Evolutionary conservation across 805 yeast genomes (phyloP), one percentile per base, ranked within the genome.

Genomic region (Wickerhamiella kurtzmanii): DNA sequence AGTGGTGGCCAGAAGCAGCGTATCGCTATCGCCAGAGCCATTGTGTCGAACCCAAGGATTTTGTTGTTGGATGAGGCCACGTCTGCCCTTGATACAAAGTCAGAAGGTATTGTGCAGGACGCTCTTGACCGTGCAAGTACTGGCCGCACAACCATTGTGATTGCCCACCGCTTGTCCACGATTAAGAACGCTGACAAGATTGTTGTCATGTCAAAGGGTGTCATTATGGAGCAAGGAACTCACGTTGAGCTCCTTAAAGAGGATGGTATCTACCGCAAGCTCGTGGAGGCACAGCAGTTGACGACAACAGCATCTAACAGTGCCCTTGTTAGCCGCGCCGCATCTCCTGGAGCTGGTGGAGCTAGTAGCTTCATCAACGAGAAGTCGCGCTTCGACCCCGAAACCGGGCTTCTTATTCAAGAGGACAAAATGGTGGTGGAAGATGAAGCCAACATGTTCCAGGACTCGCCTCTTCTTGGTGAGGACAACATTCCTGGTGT

Each of bases 1-100:
- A 75, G 81, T 6, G 86, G 86, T 36, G 86, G 86, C 9, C 85
- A 79, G 58, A 79, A 79, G 57, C 86, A 79, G 62, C 70, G 84
- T 56, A 69, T 79, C 32, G 84, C 85, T 5, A 76, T 79, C 58
- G 85, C 85, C 0, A 66, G 86, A 50, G 82, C 83, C 8, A 67
- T 79, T 52, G 73, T 80, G 42, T 77, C 79, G 52, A 70, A 73
- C 49, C 86, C 86, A 1, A 64, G 70, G 22, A 68, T 79, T 22
- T 64, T 79, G 53, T 68, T 79, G 18, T 63, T 79, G 48, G 85
- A 79, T 55, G 85, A 79, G 55, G 80, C 80, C n/a, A 75, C 80
- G 0, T 73, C 78, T 2, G 80, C 80, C 1, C 61, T 75, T 21
- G 80, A 75, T 54, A 73, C 73, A 59, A 64, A 63, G 50, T 62